phyloP scores from a whole-genome alignment of 805 yeast species.

The Candida fluviatilis region DNA sequence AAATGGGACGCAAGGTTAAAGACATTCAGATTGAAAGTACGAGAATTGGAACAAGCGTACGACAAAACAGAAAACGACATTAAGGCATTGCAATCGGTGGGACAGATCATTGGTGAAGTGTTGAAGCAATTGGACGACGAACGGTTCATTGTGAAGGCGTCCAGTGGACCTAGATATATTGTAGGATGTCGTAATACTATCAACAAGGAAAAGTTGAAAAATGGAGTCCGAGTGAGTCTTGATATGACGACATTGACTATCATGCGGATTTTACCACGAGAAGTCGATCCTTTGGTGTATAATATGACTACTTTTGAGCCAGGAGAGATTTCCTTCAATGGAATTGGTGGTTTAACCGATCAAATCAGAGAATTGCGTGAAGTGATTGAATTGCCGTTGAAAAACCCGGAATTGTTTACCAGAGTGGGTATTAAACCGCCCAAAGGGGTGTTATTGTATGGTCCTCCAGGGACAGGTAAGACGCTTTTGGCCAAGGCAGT shows the following conservation, averaged over 20 bases:
- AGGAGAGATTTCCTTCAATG: constrained; percentile 92
- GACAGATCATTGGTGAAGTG: constrained; percentile 96
- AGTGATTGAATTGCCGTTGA: constrained; percentile 94
- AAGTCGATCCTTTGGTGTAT: constrained; percentile 96
- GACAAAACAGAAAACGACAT: constrained; percentile 96
- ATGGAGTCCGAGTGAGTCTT: constrained; percentile 93
- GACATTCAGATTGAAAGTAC: constrained; percentile 75
- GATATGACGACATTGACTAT: constrained; percentile 98
- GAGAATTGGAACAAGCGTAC: constrained; percentile 76
- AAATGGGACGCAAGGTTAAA: constrained; percentile 91
- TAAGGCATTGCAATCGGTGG: constrained; percentile 94
- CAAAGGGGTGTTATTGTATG: constrained; percentile 92
- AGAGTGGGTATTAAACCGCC: constrained; percentile 99
- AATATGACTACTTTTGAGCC: constrained; percentile 98
- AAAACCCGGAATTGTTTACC: constrained; percentile 92
- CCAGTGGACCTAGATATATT: constrained; percentile 95
- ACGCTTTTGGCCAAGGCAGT: constrained; percentile 95
- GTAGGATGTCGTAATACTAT: constrained; percentile 96
- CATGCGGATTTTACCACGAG: constrained; percentile 95
- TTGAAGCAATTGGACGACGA: constrained; percentile 93
- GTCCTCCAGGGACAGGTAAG: constrained; percentile 99
- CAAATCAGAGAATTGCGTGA: constrained; percentile 96
- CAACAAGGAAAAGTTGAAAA: constrained; percentile 74
- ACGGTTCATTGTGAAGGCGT: constrained; percentile 91
- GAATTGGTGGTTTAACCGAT: constrained; percentile 94